These are phyloP conservation scores for Phytophthora citrophthora DNA, from an alignment of 352 stramenopile species.

Conservation along the genomic window DNA sequence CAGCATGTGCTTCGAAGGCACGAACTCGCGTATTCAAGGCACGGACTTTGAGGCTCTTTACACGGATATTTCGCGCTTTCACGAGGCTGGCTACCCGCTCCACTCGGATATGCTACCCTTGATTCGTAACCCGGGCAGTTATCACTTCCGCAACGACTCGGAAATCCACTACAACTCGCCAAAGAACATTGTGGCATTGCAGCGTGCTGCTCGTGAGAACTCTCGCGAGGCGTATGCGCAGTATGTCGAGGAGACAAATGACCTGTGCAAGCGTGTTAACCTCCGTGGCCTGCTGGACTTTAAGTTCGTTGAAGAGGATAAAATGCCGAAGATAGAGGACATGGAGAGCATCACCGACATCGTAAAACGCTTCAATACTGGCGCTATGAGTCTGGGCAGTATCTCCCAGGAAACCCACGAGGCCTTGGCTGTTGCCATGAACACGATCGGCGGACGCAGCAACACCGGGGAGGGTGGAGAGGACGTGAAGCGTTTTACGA, in stretches of 20 bases:
- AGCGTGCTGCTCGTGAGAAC: constrained; percentile 93
- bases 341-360: constrained; percentile 94
- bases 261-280: constrained; percentile 88
- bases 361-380: constrained; percentile 97
- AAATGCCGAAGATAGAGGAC: constrained; percentile 91
- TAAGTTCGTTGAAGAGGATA: constrained; percentile 91
- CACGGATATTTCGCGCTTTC: constrained; percentile 93
- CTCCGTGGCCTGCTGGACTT: constrained; percentile 96
- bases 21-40: constrained; percentile 90
- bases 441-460: constrained; percentile 92
- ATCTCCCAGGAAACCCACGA: constrained; percentile 97
- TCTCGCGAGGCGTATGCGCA: constrained; percentile 93
- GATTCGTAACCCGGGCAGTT: constrained; percentile 95
- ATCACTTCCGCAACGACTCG: constrained; percentile 94
- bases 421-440: constrained; percentile 95
- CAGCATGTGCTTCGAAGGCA: constrained; percentile 87
- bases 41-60: constrained; percentile 96
- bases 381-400: constrained; percentile 96
- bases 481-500: constrained; percentile 83
- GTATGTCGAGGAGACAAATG: constrained; percentile 93
- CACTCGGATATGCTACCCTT: constrained; percentile 79
- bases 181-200: constrained; percentile 94
- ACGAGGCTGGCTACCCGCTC: constrained; percentile 90
- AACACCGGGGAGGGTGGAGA: constrained; percentile 98
- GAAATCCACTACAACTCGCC: constrained; percentile 97